These are phyloP conservation scores for Telopea speciosissima DNA, from an alignment of 177 flowering plant genomes.

Conservation along the genomic window DNA sequence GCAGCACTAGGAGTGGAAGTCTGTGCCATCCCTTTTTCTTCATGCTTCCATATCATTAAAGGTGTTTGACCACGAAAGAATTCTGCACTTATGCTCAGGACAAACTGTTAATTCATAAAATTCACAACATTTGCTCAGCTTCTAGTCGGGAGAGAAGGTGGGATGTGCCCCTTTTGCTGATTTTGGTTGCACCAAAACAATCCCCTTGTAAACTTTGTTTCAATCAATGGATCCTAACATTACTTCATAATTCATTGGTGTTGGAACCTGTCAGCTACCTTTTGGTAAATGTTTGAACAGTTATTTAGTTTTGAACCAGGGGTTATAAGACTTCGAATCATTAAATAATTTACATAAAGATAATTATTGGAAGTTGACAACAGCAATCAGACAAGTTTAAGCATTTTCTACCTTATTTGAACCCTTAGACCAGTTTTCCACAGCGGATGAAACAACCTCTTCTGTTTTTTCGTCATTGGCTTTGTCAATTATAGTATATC, in stretches of 20 bases:
- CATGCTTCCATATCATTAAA: too few species aligned
- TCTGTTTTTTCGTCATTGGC: conserved; percentile 94
- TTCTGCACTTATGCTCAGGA: too few species aligned
- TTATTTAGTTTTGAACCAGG: neutral
- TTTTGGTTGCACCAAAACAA: too few species aligned
- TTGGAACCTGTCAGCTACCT: neutral
- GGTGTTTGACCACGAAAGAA: too few species aligned
- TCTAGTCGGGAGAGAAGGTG: too few species aligned
- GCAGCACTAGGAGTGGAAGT: too few species aligned
- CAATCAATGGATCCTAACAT: neutral
- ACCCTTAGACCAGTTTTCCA: conserved; percentile 49
- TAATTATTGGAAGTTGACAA: conserved; percentile 2
- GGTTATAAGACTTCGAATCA: neutral
- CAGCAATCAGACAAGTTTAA: conserved; percentile 2
- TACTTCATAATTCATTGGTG: too few species aligned
- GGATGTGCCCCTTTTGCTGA: too few species aligned
- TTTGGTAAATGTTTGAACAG: neutral
- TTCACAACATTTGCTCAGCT: too few species aligned
- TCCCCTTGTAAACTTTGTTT: neutral
- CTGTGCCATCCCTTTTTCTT: too few species aligned
- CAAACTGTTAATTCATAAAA: too few species aligned
- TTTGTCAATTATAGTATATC: conserved; percentile 66
- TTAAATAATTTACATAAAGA: neutral
- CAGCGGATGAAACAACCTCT: conserved; percentile 85
- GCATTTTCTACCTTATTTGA: conserved; percentile 54